Base-by-base conservation (phyloP, 768 basidiomycete species). In the Amanita rubescens region DNA sequence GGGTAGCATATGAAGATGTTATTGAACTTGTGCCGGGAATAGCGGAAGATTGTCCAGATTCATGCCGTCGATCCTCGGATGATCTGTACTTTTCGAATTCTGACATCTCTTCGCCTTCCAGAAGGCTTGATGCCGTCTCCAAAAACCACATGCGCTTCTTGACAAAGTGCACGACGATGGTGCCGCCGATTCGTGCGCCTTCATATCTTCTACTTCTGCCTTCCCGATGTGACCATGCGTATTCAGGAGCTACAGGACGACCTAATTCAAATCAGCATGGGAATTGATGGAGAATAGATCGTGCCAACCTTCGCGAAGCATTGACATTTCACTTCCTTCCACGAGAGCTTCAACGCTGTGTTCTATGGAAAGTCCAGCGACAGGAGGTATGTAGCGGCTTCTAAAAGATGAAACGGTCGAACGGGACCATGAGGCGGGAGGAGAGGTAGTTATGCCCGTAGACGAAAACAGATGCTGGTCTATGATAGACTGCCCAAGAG, bases 81-180 rank as follows among this genome's bases (percentile, higher is more conserved):
- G 63, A 63, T 51, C 71, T 70, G 54, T 69, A 72, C 50, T 69
- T 70, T 58, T 80, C 78, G 20, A 65, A 63, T 59, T 86, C 82
- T 9, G 82, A 84, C 54, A 79, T 70, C 55, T 91, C 85, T 27
- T 84, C 80, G n/a, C 84, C 80, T 50, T 88, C 90, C 25, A 97
- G 73, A 22, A 99, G 73, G 15, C 92, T 93, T 10, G 93, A 70
- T 10, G 92, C 90, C 5, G 94, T 90, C 71, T 99, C 95, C 59
- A 94, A 68, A 70, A 89, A 97, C 95, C 95, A 99, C 71, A 90
- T 87, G 58, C 90, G 84, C 67, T 91, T 87, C 82, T 97, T 99
- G 76, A 99, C 87, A 66, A 91, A 97, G 71, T 99, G 95, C 49
- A 99, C 93, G 19, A 93, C 89, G 43, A 94, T 79, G 2, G 95